Percentiles rank a stretch among this genome's conserved stretches.
Evolutionary conservation across 202 grass and related monocot species (phyloP).

Genomic region (Carex arenaria): DNA sequence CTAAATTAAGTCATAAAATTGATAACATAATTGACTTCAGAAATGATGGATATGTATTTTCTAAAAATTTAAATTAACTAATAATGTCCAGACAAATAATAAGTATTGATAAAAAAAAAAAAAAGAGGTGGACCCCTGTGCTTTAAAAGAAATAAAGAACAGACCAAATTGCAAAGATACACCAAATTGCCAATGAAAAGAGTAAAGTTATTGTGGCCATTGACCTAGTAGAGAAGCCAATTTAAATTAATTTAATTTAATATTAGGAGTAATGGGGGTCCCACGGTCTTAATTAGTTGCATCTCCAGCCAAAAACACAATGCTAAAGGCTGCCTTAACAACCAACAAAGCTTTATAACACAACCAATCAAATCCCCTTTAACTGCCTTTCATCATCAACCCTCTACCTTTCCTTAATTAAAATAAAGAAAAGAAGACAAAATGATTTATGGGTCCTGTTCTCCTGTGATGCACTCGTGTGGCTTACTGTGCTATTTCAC

Average conservation of each 20-base stretch:
- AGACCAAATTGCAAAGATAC: background rate
- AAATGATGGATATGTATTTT: no score
- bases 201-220: background rate
- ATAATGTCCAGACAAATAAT: background rate
- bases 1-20: background rate
- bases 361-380: background rate
- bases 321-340: slow-evolving; percentile 7
- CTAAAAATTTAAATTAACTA: no score
- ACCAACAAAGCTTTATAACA: slow-evolving; percentile 17
- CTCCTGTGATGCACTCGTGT: slow-evolving; percentile 20
- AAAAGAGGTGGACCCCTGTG: background rate
- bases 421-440: background rate
- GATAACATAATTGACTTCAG: no score
- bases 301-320: slow-evolving; percentile 18
- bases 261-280: background rate
- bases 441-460: slow-evolving; percentile 15
- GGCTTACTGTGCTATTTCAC: background rate
- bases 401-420: background rate
- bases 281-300: background rate
- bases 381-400: slow-evolving; percentile 10
- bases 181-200: background rate
- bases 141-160: background rate
- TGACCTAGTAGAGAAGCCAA: background rate
- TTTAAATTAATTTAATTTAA: background rate
- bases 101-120: background rate